These are phyloP conservation scores for Aspergillus sclerotialis DNA, from an alignment of 2,329 filamentous ascomycete genomes.

Conservation along the genomic window DNA sequence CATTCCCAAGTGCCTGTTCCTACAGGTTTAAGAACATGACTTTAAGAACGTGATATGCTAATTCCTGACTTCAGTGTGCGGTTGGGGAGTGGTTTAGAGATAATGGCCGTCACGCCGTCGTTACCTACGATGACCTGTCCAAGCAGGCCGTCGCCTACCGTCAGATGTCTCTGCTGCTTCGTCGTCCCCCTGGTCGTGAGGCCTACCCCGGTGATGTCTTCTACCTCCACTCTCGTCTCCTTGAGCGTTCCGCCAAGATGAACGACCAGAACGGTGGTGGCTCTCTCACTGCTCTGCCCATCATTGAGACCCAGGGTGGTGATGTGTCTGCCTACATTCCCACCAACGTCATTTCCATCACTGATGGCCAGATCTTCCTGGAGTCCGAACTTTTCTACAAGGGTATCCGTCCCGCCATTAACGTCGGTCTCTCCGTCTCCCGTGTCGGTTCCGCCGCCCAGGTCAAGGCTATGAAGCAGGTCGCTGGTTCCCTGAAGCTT, in stretches of 20 bases:
- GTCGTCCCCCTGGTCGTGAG: slow-evolving; percentile 97
- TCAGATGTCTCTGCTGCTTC: slow-evolving; percentile 97
- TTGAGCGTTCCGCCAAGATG: slow-evolving; percentile 99
- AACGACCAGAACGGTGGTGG: slow-evolving; percentile 91
- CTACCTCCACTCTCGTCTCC: slow-evolving; percentile 98
- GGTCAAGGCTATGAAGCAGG: slow-evolving; percentile 99
- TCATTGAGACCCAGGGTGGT: slow-evolving; percentile 99
- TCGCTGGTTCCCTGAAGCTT: slow-evolving; percentile 98
- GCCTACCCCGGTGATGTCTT: slow-evolving; percentile 98
- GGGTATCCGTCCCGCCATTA: slow-evolving; percentile 99
- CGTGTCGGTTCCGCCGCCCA: slow-evolving; percentile 99
- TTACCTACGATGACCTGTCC: slow-evolving; percentile 91
- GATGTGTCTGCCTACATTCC: slow-evolving; percentile 99
- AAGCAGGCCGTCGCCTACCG: slow-evolving; percentile 98
- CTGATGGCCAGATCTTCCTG: slow-evolving; percentile 99
- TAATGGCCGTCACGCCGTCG: slow-evolving; percentile 76
- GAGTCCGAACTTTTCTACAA: slow-evolving; percentile 99
- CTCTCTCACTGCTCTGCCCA: slow-evolving; percentile 90
- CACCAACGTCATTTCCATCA: slow-evolving; percentile 99
- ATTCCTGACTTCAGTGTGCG: too few species aligned
- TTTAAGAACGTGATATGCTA: too few species aligned
- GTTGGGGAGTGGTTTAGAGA: slow-evolving; percentile 73
- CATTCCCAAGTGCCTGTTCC: too few species aligned
- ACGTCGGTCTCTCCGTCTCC: slow-evolving; percentile 99
- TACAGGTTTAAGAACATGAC: too few species aligned